Evolutionary conservation across 495 filamentous ascomycete genomes (phyloP).

Genomic region (Daldinia childiae): DNA sequence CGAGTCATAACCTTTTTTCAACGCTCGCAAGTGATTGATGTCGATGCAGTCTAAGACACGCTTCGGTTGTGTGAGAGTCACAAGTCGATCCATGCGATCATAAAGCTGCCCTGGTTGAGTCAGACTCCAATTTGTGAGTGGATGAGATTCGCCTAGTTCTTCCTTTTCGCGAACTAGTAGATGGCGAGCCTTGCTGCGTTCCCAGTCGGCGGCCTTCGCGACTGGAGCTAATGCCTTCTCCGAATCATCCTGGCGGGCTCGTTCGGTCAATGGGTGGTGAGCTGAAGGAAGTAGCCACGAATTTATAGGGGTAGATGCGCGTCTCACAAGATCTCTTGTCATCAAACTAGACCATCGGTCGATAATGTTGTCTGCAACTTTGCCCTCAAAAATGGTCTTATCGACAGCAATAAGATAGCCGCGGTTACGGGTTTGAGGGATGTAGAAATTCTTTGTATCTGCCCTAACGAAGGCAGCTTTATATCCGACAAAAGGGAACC

Average conservation of each 20-base stretch:
- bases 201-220: slow-evolving; percentile 60
- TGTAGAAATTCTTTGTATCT: slow-evolving; percentile 80
- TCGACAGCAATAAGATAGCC: slow-evolving; percentile 77
- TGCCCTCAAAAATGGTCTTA: slow-evolving; percentile 41
- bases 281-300: slow-evolving; percentile 69
- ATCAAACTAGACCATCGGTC: slow-evolving; percentile 29
- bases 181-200: slow-evolving; percentile 65
- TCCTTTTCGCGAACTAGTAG: slow-evolving; percentile 56
- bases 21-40: slow-evolving; percentile 62
- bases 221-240: slow-evolving; percentile 41
- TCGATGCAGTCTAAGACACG: slow-evolving; percentile 76
- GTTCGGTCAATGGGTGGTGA: slow-evolving; percentile 66
- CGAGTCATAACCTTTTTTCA: slow-evolving; percentile 58
- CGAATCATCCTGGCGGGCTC: slow-evolving; percentile 54
- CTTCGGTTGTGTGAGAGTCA: slow-evolving; percentile 50
- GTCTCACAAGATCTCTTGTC: slow-evolving; percentile 53
- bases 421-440: slow-evolving; percentile 80
- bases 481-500: slow-evolving; percentile 67
- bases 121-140: slow-evolving; percentile 66
- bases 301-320: slow-evolving; percentile 70
- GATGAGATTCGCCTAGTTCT: slow-evolving; percentile 61
- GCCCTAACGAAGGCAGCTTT: slow-evolving; percentile 53
- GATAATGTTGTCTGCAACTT: slow-evolving; percentile 6
- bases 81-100: slow-evolving; percentile 60
- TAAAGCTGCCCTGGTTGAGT: slow-evolving; percentile 61